phyloP scores from a whole-genome alignment of 495 filamentous ascomycete species.

The Hyphodiscus hymeniophilus region DNA sequence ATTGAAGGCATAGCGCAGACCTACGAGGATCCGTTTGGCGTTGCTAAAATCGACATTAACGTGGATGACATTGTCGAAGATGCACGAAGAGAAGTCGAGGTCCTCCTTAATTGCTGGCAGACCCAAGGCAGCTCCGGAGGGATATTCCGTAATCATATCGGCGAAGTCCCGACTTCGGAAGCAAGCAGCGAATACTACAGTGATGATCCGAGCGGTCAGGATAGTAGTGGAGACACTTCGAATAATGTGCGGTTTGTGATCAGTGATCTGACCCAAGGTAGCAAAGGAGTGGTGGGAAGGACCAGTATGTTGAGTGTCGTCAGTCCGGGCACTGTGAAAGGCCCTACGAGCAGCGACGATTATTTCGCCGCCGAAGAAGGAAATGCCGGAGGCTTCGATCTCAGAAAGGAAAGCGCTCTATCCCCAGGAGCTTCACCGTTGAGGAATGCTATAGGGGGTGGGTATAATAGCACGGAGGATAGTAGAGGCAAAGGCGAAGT shows the following conservation, averaged over 20 bases:
- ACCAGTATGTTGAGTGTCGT: slow-evolving; percentile 3
- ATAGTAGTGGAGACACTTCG: not conserved
- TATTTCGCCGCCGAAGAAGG: slow-evolving; percentile 1
- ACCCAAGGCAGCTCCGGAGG: slow-evolving; percentile 18
- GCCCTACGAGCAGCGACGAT: slow-evolving; percentile 2
- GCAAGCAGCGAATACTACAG: slow-evolving; percentile 12
- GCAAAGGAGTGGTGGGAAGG: not conserved
- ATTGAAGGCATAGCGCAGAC: slow-evolving; percentile 44
- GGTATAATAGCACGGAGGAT: too few relatives aligned
- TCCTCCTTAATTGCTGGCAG: slow-evolving; percentile 57
- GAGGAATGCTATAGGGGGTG: too few relatives aligned
- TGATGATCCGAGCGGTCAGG: not conserved
- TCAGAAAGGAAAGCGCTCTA: too few relatives aligned
- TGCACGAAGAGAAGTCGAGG: slow-evolving; percentile 52
- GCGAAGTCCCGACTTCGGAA: slow-evolving; percentile 10
- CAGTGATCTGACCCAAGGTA: slow-evolving; percentile 11
- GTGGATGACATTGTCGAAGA: slow-evolving; percentile 70
- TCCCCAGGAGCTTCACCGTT: too few relatives aligned
- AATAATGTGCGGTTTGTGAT: slow-evolving; percentile 16
- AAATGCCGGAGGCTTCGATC: not conserved
- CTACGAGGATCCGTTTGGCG: slow-evolving; percentile 68
- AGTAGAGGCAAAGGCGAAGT: too few relatives aligned
- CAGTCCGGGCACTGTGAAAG: slow-evolving; percentile 10
- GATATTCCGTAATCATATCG: slow-evolving; percentile 17
- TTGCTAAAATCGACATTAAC: slow-evolving; percentile 68